A percentile compares a stretch with the other conserved stretches of the same genome.
Evolutionary conservation across 306 rosid genomes (phyloP).

Genomic region (Lathyrus sativus): DNA sequence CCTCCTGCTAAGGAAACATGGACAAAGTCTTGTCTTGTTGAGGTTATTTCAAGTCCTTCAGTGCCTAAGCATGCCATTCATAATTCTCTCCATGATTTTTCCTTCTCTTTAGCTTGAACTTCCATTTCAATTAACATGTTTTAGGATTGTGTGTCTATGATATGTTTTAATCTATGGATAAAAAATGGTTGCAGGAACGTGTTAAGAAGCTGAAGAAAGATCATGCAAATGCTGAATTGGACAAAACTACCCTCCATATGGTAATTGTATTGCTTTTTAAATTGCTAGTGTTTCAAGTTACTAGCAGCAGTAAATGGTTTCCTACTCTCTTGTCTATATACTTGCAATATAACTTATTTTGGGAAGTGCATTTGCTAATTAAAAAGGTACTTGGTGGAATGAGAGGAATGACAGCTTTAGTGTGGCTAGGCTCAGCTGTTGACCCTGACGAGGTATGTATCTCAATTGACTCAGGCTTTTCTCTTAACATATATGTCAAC

Average conservation of each 20-base stretch:
- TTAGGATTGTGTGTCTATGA: background rate
- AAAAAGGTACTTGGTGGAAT: conserved; percentile 93
- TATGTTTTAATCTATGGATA: conserved; percentile 15
- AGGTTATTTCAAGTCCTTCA: too few species aligned
- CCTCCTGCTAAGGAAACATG: too few species aligned
- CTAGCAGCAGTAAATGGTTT: conserved; percentile 16
- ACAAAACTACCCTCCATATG: conserved; percentile 89
- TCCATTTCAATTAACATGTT: conserved; percentile 13
- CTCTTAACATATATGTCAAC: conserved; percentile 26
- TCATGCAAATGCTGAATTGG: conserved; percentile 82
- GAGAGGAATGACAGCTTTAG: conserved; percentile 98
- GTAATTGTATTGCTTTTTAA: conserved; percentile 43
- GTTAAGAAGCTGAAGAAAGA: conserved; percentile 82
- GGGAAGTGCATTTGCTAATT: conserved; percentile 30
- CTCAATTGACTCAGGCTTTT: conserved; percentile 36
- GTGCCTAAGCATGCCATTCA: too few species aligned
- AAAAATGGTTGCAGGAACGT: conserved; percentile 69
- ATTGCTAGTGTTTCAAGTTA: conserved; percentile 16
- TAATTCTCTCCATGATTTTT: conserved; percentile 8
- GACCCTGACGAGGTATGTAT: conserved; percentile 91
- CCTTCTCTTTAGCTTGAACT: conserved; percentile 12
- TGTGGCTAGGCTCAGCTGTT: conserved; percentile 94
- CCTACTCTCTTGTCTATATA: conserved; percentile 12
- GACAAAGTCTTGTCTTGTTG: too few species aligned
- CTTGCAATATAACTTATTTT: conserved; percentile 34